Base-by-base conservation (phyloP, 164 flowering plant species). In the Pachysandra terminalis region DNA sequence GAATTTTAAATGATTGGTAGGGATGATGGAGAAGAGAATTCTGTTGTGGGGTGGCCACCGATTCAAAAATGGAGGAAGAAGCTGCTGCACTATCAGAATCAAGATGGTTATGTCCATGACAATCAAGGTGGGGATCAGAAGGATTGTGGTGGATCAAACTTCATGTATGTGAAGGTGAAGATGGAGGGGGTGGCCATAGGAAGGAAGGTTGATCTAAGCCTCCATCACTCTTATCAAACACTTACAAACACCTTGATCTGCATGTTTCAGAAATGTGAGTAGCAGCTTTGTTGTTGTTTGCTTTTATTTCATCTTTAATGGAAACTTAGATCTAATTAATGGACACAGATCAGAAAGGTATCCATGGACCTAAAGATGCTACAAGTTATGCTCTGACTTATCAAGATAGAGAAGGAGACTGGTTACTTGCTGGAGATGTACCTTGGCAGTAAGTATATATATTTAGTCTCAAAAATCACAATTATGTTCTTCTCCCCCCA, bases 381-480 rank as follows among this genome's bases (percentile, higher is more conserved):
- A 12, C 56, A 58, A 10, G n/a, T 23, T 84, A 76, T 22, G 70
- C 71, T 17, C 79, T 88, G 15, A 65, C 82, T 35, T 86, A 82
- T 61, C 88, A 80, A 63, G 91, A 86, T 75, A 77, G 56, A 27
- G 86, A 88, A 68, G 93, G 93, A 27, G 93, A 83, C 51, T 88
- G 93, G 93, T 77, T 83, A 35, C 83, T 84, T 70, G 90, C 85
- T 13, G 86, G 79, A 60, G 93, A 86, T 68, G 77, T 78, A 48
- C 89, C 89, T 22, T 88, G 93, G 93, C 51, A 74, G 93, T 86
- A 82, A 17, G 71, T 41, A 48, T 0, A n/a, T n/a, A n/a, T n/a
- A n/a, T n/a, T n/a, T n/a, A n/a, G n/a, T n/a, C 37, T 7, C 37
- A 32, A n/a, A n/a, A n/a, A n/a, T 32, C 7, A 32, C 37, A 32